These are phyloP conservation scores for Isabelozyma pseudorhagii DNA, from an alignment of 805 yeast species.

Conservation along the genomic window DNA sequence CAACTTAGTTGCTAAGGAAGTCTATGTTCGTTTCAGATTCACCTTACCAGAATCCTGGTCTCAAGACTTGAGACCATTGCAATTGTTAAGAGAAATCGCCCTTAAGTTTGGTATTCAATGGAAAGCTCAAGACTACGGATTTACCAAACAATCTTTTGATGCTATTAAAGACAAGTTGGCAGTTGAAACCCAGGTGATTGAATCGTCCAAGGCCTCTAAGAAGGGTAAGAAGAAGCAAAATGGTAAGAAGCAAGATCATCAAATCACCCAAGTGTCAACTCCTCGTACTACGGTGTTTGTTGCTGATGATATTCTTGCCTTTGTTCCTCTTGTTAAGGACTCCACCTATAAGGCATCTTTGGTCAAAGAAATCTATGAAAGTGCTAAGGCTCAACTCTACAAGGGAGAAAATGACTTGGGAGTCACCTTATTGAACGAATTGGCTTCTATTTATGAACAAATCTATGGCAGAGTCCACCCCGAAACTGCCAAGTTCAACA, in stretches of 20 bases:
- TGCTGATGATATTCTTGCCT: constrained; percentile 59
- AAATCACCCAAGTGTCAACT: constrained; percentile 6
- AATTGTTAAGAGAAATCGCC: constrained; percentile 69
- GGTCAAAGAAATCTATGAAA: constrained; percentile 72
- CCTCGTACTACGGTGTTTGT: constrained; percentile 43
- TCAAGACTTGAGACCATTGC: constrained; percentile 30
- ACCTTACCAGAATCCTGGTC: constrained; percentile 51
- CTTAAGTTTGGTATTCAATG: constrained; percentile 85
- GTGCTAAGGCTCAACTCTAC: constrained; percentile 46
- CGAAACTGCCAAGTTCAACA: constrained; percentile 70
- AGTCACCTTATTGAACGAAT: constrained; percentile 61
- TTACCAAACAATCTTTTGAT: constrained; percentile 42
- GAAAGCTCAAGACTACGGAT: constrained; percentile 49
- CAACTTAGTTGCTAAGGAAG: constrained; percentile 49
- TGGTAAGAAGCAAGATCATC: constrained; percentile 9
- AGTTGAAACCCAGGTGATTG: constrained; percentile 8
- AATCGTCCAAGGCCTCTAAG: constrained; percentile 23
- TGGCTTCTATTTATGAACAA: constrained; percentile 73
- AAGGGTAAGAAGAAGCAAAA: constrained; percentile 32
- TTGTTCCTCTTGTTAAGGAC: constrained; percentile 76
- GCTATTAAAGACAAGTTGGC: constrained; percentile 23
- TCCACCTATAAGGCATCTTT: constrained; percentile 62
- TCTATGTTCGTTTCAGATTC: constrained; percentile 61
- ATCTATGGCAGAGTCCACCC: constrained; percentile 78
- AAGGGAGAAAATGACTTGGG: constrained; percentile 53